phyloP scores from a whole-genome alignment of 1,284 basidiomycete genomes.

The Uromyces viciae-fabae region DNA sequence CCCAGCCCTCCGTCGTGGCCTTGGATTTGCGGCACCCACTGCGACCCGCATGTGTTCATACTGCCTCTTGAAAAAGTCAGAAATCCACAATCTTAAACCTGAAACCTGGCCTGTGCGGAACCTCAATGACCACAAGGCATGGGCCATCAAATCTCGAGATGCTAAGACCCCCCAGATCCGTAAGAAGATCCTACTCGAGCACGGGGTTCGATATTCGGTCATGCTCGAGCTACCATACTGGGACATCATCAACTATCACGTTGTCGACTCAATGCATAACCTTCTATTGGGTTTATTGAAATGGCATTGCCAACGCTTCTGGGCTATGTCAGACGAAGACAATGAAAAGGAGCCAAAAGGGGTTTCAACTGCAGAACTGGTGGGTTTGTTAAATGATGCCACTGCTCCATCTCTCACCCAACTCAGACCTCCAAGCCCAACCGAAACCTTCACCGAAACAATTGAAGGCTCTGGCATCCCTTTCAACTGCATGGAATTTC shows the following conservation, averaged over 20 bases:
- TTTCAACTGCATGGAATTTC: background rate
- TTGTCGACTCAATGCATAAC: slow-evolving; percentile 36
- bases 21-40: slow-evolving; percentile 27
- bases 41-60: slow-evolving; percentile 42
- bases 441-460: too few relatives aligned
- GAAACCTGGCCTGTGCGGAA: background rate
- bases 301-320: slow-evolving; percentile 18
- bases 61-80: slow-evolving; percentile 6
- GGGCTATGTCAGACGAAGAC: slow-evolving; percentile 24
- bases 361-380: background rate
- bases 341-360: background rate
- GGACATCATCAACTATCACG: slow-evolving; percentile 29
- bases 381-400: too few relatives aligned
- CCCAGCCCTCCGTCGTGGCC: slow-evolving; percentile 36
- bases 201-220: slow-evolving; percentile 17
- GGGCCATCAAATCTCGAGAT: background rate
- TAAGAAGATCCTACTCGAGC: background rate
- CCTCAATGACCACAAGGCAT: background rate
- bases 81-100: slow-evolving; percentile 9
- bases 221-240: slow-evolving; percentile 16
- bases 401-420: too few relatives aligned
- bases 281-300: slow-evolving; percentile 11
- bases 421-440: too few relatives aligned
- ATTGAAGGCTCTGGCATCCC: background rate
- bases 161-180: background rate